A percentile compares a stretch with the other conserved stretches of the same genome.
Conservation (phyloP, 345 rosid species). For the Arabidopsis arenosa region DNA sequence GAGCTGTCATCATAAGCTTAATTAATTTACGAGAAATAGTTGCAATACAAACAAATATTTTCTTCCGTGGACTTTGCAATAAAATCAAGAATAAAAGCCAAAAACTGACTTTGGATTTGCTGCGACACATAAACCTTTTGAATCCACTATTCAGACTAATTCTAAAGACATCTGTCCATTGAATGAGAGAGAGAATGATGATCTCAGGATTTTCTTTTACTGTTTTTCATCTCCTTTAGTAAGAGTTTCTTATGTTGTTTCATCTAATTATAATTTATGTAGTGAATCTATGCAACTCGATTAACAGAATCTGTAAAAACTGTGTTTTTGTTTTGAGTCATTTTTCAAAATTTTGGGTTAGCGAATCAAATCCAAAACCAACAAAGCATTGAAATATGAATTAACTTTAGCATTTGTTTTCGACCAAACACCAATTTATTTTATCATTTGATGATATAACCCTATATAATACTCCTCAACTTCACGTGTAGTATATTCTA, state of each 20-base stretch:
- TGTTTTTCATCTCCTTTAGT: too few relatives aligned
- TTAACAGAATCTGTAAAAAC: neutral
- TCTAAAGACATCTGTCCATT: neutral
- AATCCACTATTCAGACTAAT: neutral
- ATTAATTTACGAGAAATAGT: neutral
- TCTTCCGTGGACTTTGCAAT: neutral
- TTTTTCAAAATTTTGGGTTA: neutral
- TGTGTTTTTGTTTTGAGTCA: neutral
- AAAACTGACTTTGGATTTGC: neutral
- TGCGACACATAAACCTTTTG: neutral
- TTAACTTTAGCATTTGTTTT: neutral
- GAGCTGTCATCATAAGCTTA: slow-evolving; percentile 2
- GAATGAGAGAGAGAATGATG: neutral
- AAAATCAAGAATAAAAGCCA: neutral
- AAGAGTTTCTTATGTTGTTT: too few relatives aligned
- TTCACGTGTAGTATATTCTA: slow-evolving; percentile 10
- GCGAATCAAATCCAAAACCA: neutral
- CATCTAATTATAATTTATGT: too few relatives aligned
- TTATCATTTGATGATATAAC: neutral
- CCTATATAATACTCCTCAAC: neutral
- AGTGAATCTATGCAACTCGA: too few relatives aligned
- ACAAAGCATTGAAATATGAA: neutral
- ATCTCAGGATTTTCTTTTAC: neutral
- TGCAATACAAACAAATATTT: neutral
- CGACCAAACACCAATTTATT: neutral